Conservation (phyloP, 805 yeast species). For the Metschnikowia kofuensis region DNA sequence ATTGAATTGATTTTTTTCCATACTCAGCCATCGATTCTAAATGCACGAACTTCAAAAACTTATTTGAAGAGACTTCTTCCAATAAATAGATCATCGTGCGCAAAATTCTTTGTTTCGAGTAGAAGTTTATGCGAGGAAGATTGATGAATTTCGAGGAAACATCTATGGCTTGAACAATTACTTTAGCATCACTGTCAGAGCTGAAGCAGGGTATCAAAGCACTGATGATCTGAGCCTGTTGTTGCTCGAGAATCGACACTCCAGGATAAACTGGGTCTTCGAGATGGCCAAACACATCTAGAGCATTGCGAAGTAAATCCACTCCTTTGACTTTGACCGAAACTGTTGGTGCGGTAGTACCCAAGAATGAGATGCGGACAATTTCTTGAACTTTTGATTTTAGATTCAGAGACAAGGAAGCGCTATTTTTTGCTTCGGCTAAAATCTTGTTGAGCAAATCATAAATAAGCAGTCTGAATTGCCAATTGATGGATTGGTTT, state of each 20-base stretch:
- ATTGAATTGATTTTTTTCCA: conserved; percentile 51
- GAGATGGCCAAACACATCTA: conserved; percentile 57
- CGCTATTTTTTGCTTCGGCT: conserved; percentile 35
- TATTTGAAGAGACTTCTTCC: conserved; percentile 50
- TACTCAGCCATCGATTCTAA: conserved; percentile 45
- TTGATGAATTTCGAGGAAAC: conserved; percentile 73
- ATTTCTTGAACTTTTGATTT: conserved; percentile 56
- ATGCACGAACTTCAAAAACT: conserved; percentile 53
- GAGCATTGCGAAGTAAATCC: conserved; percentile 57
- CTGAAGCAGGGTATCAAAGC: conserved; percentile 86
- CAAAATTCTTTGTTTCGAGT: conserved; percentile 49
- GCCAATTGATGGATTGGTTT: conserved; percentile 58
- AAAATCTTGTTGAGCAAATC: conserved; percentile 45
- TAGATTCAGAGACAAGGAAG: conserved; percentile 38
- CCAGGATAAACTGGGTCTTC: conserved; percentile 73
- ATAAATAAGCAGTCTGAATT: conserved; percentile 48
- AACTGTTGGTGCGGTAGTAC: conserved; percentile 69
- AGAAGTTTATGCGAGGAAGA: conserved; percentile 41
- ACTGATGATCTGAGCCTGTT: conserved; percentile 89
- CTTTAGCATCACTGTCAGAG: conserved; percentile 64
- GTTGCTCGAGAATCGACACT: conserved; percentile 76
- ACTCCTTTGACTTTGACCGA: conserved; percentile 65
- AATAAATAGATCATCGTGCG: conserved; percentile 64
- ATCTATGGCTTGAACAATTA: conserved; percentile 73
- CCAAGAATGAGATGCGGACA: conserved; percentile 73